phyloP scores from a whole-genome alignment of 345 rosid species.

The thale cress (Arabidopsis thaliana) region TAIR10.1 NC_003076.8:19546001-19546500 shows the following conservation, averaged over 20 bases:
- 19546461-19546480: constrained; percentile 1
- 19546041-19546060: no score
- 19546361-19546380: not conserved
- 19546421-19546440: not conserved
- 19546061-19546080: no score
- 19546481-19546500: not conserved
- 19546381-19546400: no score
- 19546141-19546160: no score
- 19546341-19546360: not conserved
- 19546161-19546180: constrained; percentile 47
- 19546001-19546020: no score
- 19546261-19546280: not conserved
- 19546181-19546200: constrained; percentile 65
- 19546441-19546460: not conserved
- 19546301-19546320: not conserved
- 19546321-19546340: not conserved
- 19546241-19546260: not conserved
- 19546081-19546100: no score
- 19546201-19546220: constrained; percentile 77
- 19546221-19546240: not conserved
- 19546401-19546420: no score
- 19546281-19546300: not conserved
- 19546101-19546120: no score
- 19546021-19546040: no score
- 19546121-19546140: no score